Evolutionary conservation across 2,329 filamentous ascomycete genomes (phyloP), one percentile per base, ranked within the genome.

Genomic region (Claviceps cyperi): DNA sequence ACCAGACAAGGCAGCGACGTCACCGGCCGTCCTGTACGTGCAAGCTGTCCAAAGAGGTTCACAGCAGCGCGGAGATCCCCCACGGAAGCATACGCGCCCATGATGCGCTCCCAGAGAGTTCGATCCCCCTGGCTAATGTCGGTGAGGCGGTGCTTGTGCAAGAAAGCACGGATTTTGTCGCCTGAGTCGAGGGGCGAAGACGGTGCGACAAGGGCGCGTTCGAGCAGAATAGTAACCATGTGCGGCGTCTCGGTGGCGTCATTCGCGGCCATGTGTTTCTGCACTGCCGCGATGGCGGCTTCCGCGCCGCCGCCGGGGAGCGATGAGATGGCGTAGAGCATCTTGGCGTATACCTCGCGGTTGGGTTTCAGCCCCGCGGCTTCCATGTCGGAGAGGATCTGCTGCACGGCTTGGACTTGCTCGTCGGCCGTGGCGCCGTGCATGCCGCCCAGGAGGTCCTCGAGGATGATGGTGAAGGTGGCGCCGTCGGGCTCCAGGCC

Each of bases 391-490:
- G 64, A 55, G 49, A 90, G 72, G 44, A 84, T 68, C 4, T 62
- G 60, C n/a, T 71, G 57, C 6, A 87, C 71, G 17, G 72, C 67
- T 2, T 64, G 59, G 19, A 69, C 64, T 60, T 83, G 80, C 49
- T 80, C 70, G 11, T 69, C 63, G 0, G 70, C 63, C 2, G 68
- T 61, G 45, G 59, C 46, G 39, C 71, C 59, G 28, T 58, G 51
- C 38, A 78, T 64, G 40, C 63, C 57, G 54, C 67, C 59, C 58
- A 78, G 66, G 53, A 77, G 64, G 58, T 75, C 76, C 41, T 84
- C 79, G 7, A 92, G 69, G 51, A 92, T 72, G 53, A 87, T 78
- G 21, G 80, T 85, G 63, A 86, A 86, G 0, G 87, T 92, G 5
- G 75, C 75, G n/a, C 73, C 69, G 61, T 89, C 79, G 1, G 81